Evolutionary conservation across 768 basidiomycete genomes (phyloP).

Genomic region (Amanita polypyramis): DNA sequence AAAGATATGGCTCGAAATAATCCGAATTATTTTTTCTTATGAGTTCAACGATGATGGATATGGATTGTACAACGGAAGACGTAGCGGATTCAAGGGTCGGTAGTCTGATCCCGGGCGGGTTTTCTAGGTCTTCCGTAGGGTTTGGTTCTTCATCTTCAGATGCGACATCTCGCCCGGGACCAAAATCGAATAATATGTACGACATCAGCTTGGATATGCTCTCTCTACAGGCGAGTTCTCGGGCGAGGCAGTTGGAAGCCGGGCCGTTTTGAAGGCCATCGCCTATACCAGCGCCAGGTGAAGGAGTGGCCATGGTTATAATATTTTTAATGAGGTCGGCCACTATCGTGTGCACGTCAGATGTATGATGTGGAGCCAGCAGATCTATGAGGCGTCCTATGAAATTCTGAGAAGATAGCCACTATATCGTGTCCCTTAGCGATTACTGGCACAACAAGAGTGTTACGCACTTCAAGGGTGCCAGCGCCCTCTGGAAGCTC

Average conservation of each 20-base stretch:
- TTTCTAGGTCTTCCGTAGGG: constrained; percentile 13
- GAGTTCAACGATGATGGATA: constrained; percentile 84
- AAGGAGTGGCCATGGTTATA: constrained; percentile 87
- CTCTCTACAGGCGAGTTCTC: constrained; percentile 71
- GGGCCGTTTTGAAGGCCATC: constrained; percentile 60
- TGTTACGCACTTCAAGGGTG: constrained; percentile 72
- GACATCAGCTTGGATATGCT: constrained; percentile 62
- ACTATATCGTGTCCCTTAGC: constrained; percentile 33
- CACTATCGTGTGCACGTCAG: constrained; percentile 76
- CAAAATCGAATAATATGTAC: constrained; percentile 69
- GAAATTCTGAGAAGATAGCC: constrained; percentile 78
- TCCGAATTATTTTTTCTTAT: constrained; percentile 98
- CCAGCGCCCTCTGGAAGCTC: constrained; percentile 73
- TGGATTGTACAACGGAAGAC: constrained; percentile 79
- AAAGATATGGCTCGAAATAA: constrained; percentile 95
- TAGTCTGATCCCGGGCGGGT: constrained; percentile 7
- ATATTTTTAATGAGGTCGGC: constrained; percentile 91
- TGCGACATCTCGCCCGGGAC: constrained; percentile 13
- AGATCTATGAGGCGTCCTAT: constrained; percentile 74
- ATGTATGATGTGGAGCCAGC: constrained; percentile 66
- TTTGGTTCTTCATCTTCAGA: constrained; percentile 15
- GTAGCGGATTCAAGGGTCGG: constrained; percentile 42
- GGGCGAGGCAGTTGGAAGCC: constrained; percentile 78
- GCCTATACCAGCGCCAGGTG: constrained; percentile 65
- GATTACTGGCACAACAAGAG: constrained; percentile 13